Base-by-base conservation (phyloP, 2,329 filamentous ascomycete genomes). In the Ascochyta viciae-villosae region DNA sequence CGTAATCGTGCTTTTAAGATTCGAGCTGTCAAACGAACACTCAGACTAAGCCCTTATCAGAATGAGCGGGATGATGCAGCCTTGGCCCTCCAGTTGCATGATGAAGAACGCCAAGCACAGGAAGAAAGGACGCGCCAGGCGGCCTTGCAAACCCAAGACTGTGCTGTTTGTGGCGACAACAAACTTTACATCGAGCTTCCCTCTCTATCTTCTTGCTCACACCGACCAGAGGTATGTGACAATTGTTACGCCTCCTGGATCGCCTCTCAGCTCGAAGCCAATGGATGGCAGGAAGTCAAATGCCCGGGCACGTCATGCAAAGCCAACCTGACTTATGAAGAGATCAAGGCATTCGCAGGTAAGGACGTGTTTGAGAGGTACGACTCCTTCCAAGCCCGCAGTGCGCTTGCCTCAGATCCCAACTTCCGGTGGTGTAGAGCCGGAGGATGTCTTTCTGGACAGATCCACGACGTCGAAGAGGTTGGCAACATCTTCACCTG, bases 341-440 rank as follows among this genome's bases (percentile, higher is more conserved):
- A 82, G 16, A 76, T 87, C 12, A 64, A 65, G 35, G 46, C 57
- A 6, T 65, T 66, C n/a, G 68, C 68, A 23, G 46, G 50, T 15
- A 42, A 41, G 9, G 63, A 64, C 8, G 47, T 57, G 0, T 72
- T 68, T 29, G 43, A 58, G 24, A 55, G 61, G 43, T 72, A 66
- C 57, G 82, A 85, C 48, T 73, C 63, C 1, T 72, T 83, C 31
- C 70, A 79, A 3, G 68, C 80, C 7, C 74, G 80, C 6, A 72
- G 74, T 13, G 77, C 78, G 15, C 73, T 86, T 47, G 74, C 74
- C 12, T 65, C 74, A 41, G 70, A 80, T 3, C 71, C 77, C 0
- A 79, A 81, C 46, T 87, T 85, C 64, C 70, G 80, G n/a, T 85
- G 82, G 80, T 87, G 85, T 61, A 77, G 83, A 5, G 60, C 60